phyloP scores from a whole-genome alignment of 306 rosid genomes.

The Phaseolus lunatus region DNA sequence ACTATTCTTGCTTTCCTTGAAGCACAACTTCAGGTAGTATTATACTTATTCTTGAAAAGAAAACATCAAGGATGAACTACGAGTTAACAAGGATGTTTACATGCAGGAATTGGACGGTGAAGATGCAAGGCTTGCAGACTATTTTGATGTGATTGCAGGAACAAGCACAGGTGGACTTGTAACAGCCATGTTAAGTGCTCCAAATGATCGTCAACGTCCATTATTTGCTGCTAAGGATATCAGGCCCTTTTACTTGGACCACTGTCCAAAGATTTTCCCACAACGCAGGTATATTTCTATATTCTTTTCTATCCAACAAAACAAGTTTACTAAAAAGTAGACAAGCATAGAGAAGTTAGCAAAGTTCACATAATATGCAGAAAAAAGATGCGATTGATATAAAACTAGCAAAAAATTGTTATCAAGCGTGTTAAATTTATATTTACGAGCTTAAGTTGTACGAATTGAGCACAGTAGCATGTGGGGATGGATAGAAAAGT shows the following conservation, averaged over 20 bases:
- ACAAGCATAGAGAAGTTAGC: not conserved
- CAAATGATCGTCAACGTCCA: slow-evolving; percentile 60
- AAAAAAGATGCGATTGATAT: too few species aligned
- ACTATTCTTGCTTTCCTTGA: slow-evolving; percentile 64
- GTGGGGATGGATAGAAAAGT: slow-evolving; percentile 4
- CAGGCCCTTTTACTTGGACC: slow-evolving; percentile 57
- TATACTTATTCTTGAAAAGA: not conserved
- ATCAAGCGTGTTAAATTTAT: too few species aligned
- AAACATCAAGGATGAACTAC: not conserved
- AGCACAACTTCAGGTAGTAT: slow-evolving; percentile 66
- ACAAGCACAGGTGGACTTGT: slow-evolving; percentile 79
- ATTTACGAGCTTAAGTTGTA: not conserved
- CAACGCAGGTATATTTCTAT: slow-evolving; percentile 38
- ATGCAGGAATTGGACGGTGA: slow-evolving; percentile 68
- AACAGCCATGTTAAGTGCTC: slow-evolving; percentile 68
- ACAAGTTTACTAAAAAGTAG: not conserved
- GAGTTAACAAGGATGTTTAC: not conserved
- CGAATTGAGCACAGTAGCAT: slow-evolving; percentile 5
- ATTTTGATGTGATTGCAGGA: slow-evolving; percentile 73
- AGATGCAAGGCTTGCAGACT: slow-evolving; percentile 73
- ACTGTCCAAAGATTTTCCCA: slow-evolving; percentile 66
- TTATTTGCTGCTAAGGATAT: slow-evolving; percentile 65
- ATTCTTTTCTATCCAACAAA: not conserved
- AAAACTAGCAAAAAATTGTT: too few species aligned
- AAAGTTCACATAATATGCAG: not conserved